A percentile compares a stretch with the other conserved stretches of the same genome.
Conservation (phyloP, 768 basidiomycete genomes). For the Amanita rubescens region DNA sequence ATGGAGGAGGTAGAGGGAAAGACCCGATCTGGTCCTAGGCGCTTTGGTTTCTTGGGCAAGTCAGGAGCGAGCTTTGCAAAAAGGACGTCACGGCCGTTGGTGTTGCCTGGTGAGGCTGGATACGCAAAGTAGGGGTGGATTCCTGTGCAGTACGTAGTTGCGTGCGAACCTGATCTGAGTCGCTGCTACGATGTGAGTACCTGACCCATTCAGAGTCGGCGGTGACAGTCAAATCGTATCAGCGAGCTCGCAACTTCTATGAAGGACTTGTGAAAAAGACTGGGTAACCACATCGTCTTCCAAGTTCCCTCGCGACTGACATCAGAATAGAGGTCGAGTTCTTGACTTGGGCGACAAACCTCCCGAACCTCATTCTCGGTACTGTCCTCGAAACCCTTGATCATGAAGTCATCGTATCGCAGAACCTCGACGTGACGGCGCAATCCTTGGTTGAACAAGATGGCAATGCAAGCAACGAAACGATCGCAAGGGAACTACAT, state of each 20-base stretch:
- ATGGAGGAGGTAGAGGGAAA: constrained; percentile 22
- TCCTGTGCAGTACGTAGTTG: constrained; percentile 44
- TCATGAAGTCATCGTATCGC: constrained; percentile 15
- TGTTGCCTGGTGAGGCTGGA: constrained; percentile 1
- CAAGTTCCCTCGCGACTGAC: background rate
- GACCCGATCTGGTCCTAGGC: background rate
- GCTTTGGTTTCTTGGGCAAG: background rate
- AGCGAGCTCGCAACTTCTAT: background rate
- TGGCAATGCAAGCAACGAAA: constrained; percentile 12
- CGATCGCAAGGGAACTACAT: background rate
- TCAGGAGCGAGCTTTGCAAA: too few species aligned
- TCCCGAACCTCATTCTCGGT: constrained; percentile 24
- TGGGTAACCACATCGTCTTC: background rate
- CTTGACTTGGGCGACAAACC: constrained; percentile 22
- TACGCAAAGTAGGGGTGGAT: background rate
- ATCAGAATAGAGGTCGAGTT: constrained; percentile 16
- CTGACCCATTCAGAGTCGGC: background rate
- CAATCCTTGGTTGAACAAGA: constrained; percentile 18
- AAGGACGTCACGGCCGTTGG: too few species aligned
- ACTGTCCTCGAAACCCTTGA: constrained; percentile 24
- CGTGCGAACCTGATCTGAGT: constrained; percentile 39
- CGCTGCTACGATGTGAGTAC: background rate
- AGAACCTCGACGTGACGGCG: constrained; percentile 20
- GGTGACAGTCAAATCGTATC: background rate
- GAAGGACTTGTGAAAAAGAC: background rate